These are phyloP conservation scores for Cryphonectria parasitica DNA, from an alignment of 2,329 filamentous ascomycete species.

Conservation along the genomic window DNA sequence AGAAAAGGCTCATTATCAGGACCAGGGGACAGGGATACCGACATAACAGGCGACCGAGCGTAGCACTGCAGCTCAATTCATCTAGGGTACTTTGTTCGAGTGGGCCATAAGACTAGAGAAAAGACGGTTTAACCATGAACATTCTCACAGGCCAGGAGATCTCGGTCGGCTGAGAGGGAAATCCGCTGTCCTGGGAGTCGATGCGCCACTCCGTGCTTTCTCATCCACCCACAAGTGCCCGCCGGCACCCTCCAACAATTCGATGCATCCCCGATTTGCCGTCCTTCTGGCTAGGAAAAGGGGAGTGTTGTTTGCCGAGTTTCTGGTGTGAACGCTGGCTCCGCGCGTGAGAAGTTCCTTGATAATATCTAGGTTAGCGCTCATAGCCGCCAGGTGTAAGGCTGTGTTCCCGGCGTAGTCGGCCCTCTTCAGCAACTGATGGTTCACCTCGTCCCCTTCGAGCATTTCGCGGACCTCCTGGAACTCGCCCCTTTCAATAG, in stretches of 20 bases:
- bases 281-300: slow-evolving; percentile 65
- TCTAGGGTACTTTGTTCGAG: background rate
- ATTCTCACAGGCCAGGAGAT: slow-evolving; percentile 24
- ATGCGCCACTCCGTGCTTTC: slow-evolving; percentile 32
- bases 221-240: slow-evolving; percentile 63
- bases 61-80: background rate
- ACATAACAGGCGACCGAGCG: background rate
- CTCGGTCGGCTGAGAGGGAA: slow-evolving; percentile 25
- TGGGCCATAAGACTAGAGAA: background rate
- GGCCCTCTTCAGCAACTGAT: slow-evolving; percentile 68
- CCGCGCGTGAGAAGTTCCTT: slow-evolving; percentile 62
- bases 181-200: slow-evolving; percentile 20
- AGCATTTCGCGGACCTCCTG: slow-evolving; percentile 69
- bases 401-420: slow-evolving; percentile 84
- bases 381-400: slow-evolving; percentile 61
- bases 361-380: slow-evolving; percentile 58
- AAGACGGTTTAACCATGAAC: background rate
- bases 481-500: slow-evolving; percentile 73
- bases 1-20: background rate
- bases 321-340: slow-evolving; percentile 69
- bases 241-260: slow-evolving; percentile 60
- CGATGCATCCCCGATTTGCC: slow-evolving; percentile 57
- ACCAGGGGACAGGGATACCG: background rate
- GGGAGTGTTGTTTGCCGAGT: slow-evolving; percentile 67
- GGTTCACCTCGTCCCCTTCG: slow-evolving; percentile 59